phyloP scores from a whole-genome alignment of 2,329 filamentous ascomycete species.

The Aspergillus fijiensis region DNA sequence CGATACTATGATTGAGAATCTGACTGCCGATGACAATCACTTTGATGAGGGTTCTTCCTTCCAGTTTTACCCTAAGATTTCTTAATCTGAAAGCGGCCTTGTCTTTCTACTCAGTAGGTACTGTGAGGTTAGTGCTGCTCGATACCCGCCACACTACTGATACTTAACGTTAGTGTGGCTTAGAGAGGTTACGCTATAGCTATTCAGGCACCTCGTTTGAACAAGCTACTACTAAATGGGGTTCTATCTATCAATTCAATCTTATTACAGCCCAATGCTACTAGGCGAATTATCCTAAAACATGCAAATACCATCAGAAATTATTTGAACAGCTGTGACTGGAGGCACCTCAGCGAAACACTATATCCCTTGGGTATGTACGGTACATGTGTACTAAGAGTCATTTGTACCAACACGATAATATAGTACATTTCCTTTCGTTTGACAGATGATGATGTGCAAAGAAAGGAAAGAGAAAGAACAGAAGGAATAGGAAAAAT shows the following conservation, averaged over 20 bases:
- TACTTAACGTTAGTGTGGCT: no score
- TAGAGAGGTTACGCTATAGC: not conserved
- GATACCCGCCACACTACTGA: no score
- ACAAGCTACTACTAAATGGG: not conserved
- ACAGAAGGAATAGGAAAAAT: not conserved
- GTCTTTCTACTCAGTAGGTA: no score
- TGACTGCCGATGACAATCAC: no score
- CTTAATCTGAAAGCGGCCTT: no score
- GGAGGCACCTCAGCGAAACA: not conserved
- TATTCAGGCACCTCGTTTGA: not conserved
- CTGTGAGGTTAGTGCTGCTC: no score
- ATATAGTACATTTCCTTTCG: not conserved
- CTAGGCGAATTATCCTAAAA: not conserved
- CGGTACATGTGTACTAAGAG: no score
- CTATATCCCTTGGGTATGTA: not conserved
- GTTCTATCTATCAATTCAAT: not conserved
- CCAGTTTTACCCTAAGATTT: no score
- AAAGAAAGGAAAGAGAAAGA: constrained; percentile 6
- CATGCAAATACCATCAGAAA: not conserved
- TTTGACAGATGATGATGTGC: not conserved
- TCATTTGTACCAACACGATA: not conserved
- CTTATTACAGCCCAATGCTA: not conserved
- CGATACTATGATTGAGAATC: no score
- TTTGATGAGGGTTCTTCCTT: no score
- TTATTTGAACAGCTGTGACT: not conserved